Evolutionary conservation across 306 rosid species (phyloP), one percentile per base, ranked within the genome.

Genomic region (Cicer pinnatifidum): DNA sequence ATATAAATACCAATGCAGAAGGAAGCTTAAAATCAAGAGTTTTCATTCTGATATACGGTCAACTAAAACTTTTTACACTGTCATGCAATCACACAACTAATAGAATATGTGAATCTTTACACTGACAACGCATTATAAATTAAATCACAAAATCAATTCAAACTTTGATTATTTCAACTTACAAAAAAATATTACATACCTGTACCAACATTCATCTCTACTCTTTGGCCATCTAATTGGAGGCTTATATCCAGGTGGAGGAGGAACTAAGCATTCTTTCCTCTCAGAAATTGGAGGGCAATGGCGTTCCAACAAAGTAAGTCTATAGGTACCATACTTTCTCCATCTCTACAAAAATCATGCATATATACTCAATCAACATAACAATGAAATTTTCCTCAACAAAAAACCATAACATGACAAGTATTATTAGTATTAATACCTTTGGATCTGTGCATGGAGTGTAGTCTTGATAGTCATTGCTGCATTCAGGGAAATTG

Each of bases 371-470:
- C 28, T 62, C 72, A 57, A 78, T 54, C 45, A 72, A 59, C 56
- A 78, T 10, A 58, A 58, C 23, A 77, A 17, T 12, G 28, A 37
- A 82, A 35, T 59, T 67, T 53, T 53, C 58, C 38, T 58, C 35
- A 8, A 40, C 33, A 56, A 71, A 75, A 8, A 45, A 65, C 37
- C 23, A 61, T n/a, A 52, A 3, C 44, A 80, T 50, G 71, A 44
- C 48, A 41, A 78, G 12, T 65, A 78, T 28, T 28, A 71, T 54
- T 37, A 59, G 39, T 66, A 66, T 20, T 2, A 71, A 35, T 90
- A 95, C 99, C 96, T 75, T 91, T 68, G 99, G 99, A 89, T 95
- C 96, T 47, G 97, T 95, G 92, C 99, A 95, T 9, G 99, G 99
- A 53, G 99, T 95, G 81, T 87, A 92, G 84, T 87, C 99, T 82